phyloP scores from a whole-genome alignment of 306 rosid genomes.

The Rosa chinensis region DNA sequence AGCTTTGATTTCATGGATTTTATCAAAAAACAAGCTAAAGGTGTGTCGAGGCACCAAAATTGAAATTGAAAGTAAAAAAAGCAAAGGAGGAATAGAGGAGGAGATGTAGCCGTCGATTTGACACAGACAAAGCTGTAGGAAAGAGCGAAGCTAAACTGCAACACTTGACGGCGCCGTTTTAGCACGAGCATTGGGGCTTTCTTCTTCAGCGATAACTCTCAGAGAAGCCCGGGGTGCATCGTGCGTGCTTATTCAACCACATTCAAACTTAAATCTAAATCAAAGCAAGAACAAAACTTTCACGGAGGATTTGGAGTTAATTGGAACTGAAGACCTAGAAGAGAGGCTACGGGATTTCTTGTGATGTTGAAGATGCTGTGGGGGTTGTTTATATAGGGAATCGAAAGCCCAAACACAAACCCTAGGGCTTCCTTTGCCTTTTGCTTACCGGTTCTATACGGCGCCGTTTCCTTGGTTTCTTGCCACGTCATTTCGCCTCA shows the following conservation, averaged over 20 bases:
- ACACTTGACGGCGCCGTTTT: slow-evolving; percentile 52
- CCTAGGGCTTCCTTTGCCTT: background rate
- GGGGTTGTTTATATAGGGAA: background rate
- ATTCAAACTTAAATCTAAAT: background rate
- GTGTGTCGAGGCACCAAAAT: slow-evolving; percentile 54
- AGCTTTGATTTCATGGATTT: slow-evolving; percentile 41
- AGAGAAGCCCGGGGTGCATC: slow-evolving; percentile 64
- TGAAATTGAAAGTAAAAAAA: background rate
- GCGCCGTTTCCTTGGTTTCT: background rate
- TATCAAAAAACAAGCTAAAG: slow-evolving; percentile 65
- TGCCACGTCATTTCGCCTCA: background rate
- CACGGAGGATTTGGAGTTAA: background rate
- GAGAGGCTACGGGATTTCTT: background rate
- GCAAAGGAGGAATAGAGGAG: background rate
- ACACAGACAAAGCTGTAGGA: slow-evolving; percentile 58
- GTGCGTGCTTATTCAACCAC: slow-evolving; percentile 24
- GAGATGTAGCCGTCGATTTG: slow-evolving; percentile 47
- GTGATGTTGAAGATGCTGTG: background rate
- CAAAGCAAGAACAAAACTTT: background rate
- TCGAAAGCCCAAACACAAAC: background rate
- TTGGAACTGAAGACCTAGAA: background rate
- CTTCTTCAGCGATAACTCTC: slow-evolving; percentile 35
- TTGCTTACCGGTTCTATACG: background rate
- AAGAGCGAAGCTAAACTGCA: slow-evolving; percentile 45
- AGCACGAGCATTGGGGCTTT: slow-evolving; percentile 67